Percentiles rank a stretch among this genome's conserved stretches.
Conservation (phyloP, 2,329 filamentous ascomycete genomes). For the Pseudogymnoascus sp. region DNA sequence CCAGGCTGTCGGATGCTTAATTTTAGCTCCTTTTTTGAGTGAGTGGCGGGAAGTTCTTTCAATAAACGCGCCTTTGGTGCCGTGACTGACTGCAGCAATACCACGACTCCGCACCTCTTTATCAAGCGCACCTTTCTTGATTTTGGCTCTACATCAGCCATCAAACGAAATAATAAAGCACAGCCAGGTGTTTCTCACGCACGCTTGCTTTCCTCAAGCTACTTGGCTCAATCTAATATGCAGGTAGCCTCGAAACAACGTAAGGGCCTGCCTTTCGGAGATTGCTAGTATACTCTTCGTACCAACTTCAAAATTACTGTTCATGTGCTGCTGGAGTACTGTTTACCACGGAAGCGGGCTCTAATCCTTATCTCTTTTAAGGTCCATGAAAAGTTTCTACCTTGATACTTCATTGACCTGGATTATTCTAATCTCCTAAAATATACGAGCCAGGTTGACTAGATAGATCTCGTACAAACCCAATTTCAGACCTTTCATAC, state of each 20-base stretch:
- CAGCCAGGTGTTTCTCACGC: not conserved
- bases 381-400: not conserved
- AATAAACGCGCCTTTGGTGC: not conserved
- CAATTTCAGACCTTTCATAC: not conserved
- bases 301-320: too few relatives aligned
- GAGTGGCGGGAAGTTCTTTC: not conserved
- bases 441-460: not conserved
- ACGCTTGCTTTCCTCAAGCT: not conserved
- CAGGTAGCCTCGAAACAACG: constrained; percentile 2
- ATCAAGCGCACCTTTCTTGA: not conserved
- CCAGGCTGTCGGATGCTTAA: not conserved
- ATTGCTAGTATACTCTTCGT: not conserved
- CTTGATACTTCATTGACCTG: not conserved
- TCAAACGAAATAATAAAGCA: not conserved
- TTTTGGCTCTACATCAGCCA: not conserved
- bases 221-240: not conserved
- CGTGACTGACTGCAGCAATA: too few relatives aligned
- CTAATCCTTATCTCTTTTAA: not conserved
- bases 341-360: not conserved
- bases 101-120: not conserved
- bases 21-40: not conserved
- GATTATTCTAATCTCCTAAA: not conserved
- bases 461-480: not conserved
- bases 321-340: not conserved
- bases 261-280: not conserved